Conservation (phyloP, 371 early-diverging fungal genomes). For the Blastocladiella emersonii region DNA sequence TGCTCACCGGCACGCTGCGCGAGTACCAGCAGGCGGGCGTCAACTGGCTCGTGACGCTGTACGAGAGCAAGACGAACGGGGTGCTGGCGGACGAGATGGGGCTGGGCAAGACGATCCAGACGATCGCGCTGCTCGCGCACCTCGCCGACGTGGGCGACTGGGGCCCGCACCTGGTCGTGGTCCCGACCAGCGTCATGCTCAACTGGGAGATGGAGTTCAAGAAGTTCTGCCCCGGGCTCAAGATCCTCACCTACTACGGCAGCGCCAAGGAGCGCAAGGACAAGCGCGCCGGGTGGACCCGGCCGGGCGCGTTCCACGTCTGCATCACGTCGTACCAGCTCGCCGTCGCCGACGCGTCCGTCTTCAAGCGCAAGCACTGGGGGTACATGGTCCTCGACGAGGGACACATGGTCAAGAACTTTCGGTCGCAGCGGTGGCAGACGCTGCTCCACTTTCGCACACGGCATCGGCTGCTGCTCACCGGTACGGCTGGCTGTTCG, state of each 20-base stretch:
- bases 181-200: slow-evolving; percentile 42
- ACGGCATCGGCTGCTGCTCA: no score
- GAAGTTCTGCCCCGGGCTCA: no score
- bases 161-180: slow-evolving; percentile 46
- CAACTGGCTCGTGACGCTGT: slow-evolving; percentile 87
- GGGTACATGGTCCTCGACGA: no score
- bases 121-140: slow-evolving; percentile 32
- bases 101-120: slow-evolving; percentile 42
- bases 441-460: no score
- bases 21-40: slow-evolving; percentile 65
- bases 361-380: slow-evolving; percentile 63
- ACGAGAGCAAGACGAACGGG: slow-evolving; percentile 42
- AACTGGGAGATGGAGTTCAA: slow-evolving; percentile 51
- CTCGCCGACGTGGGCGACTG: no score
- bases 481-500: no score
- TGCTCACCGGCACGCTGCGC: slow-evolving; percentile 48
- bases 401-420: no score
- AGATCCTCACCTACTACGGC: no score
- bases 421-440: no score
- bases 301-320: no score
- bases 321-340: slow-evolving; percentile 74
- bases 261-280: no score
- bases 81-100: slow-evolving; percentile 15
- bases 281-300: no score
- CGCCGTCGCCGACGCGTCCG: slow-evolving; percentile 58